Percentiles rank a stretch among this genome's conserved stretches.
Conservation (phyloP, 2,329 filamentous ascomycete species). For the Hirsutella minnesotensis region DNA sequence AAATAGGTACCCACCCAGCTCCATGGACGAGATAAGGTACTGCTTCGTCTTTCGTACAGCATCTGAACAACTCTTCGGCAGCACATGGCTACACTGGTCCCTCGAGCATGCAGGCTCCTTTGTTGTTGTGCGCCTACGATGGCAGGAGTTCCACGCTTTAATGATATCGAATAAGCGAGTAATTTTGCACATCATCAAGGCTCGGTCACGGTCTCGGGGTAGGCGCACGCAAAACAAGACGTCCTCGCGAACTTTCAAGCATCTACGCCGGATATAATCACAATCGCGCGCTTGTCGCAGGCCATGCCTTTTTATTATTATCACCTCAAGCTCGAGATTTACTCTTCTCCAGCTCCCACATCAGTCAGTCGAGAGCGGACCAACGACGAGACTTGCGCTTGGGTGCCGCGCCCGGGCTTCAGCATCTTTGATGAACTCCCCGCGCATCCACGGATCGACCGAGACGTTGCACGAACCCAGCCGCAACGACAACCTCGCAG, state of each 20-base stretch:
- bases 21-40: too few species aligned
- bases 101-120: too few species aligned
- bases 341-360: conserved; percentile 31
- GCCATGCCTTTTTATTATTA: conserved; percentile 51
- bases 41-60: too few species aligned
- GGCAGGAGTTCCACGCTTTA: too few species aligned
- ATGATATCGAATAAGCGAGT: too few species aligned
- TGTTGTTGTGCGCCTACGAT: too few species aligned
- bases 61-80: too few species aligned
- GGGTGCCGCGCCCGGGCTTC: conserved; percentile 35
- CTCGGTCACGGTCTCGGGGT: background rate
- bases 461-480: background rate
- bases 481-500: conserved; percentile 2
- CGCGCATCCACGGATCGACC: conserved; percentile 27
- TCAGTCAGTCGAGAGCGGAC: conserved; percentile 5
- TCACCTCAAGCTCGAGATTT: conserved; percentile 56
- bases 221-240: background rate
- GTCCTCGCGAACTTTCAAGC: background rate
- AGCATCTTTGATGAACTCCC: conserved; percentile 46
- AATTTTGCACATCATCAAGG: too few species aligned
- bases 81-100: too few species aligned
- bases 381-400: conserved; percentile 21
- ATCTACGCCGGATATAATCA: background rate
- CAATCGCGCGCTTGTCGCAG: background rate
- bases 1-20: too few species aligned